A percentile compares a stretch with the other conserved stretches of the same genome.
Conservation (phyloP, 305 asterid genomes). For the Stenogyne calaminthoides region DNA sequence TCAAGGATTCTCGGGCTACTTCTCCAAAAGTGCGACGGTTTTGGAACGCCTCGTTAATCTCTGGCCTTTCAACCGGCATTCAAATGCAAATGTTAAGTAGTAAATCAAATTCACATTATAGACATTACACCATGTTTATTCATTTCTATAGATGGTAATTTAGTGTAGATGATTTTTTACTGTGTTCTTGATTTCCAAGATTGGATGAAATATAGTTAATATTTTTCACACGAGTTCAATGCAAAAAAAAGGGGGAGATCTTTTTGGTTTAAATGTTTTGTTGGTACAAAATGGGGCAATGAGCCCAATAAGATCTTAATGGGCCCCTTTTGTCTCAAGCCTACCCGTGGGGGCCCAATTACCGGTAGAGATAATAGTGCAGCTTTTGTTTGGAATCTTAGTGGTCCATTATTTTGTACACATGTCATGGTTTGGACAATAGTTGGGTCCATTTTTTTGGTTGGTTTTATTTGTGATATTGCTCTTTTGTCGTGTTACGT, state of each 20-base stretch:
- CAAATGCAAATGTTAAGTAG: slow-evolving; percentile 48
- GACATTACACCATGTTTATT: background rate
- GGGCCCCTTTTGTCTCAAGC: slow-evolving; percentile 6
- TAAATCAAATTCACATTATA: background rate
- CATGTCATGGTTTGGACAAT: too few species aligned
- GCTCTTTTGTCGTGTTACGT: too few species aligned
- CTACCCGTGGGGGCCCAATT: background rate
- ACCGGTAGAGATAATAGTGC: background rate
- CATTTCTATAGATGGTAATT: background rate
- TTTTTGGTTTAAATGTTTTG: background rate
- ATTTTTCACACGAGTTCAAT: background rate
- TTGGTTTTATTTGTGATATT: too few species aligned
- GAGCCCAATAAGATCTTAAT: slow-evolving; percentile 6
- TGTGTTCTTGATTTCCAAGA: background rate
- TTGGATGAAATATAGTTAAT: background rate
- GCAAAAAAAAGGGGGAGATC: background rate
- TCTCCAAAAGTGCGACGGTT: slow-evolving; percentile 89
- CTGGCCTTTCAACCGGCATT: slow-evolving; percentile 89
- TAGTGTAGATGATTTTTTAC: background rate
- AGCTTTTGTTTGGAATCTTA: background rate
- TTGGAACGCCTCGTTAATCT: slow-evolving; percentile 89
- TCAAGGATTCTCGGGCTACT: slow-evolving; percentile 90
- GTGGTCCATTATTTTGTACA: background rate
- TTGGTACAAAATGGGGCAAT: background rate
- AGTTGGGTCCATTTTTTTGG: too few species aligned